These are phyloP conservation scores for Cladosporium cucumerinum DNA, from an alignment of 2,329 filamentous ascomycete genomes.

Conservation along the genomic window DNA sequence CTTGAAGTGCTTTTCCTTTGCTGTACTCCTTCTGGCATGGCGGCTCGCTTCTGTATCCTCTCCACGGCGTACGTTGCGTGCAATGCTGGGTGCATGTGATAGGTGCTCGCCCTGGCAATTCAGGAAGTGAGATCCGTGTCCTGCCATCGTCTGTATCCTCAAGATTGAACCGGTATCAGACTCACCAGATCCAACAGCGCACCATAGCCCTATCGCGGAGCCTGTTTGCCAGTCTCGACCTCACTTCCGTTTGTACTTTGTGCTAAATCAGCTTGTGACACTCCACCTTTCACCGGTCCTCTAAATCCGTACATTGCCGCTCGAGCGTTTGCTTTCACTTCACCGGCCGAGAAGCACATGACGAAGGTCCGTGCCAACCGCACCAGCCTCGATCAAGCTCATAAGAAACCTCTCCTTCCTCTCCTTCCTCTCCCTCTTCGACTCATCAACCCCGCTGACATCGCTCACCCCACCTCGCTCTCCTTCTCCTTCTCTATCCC, in stretches of 20 bases:
- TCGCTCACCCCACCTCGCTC: neutral
- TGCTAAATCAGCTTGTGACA: neutral
- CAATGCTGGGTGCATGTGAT: neutral
- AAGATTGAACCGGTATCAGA: neutral
- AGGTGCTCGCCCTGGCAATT: neutral
- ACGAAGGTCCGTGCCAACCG: neutral
- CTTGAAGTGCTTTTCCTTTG: neutral
- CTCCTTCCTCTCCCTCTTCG: neutral
- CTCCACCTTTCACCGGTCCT: neutral
- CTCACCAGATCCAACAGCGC: neutral
- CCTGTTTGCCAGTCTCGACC: neutral
- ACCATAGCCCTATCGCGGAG: neutral
- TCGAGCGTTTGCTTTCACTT: slow-evolving; percentile 1
- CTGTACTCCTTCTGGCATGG: neutral
- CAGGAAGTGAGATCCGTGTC: neutral
- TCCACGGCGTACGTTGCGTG: neutral
- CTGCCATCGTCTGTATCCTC: neutral
- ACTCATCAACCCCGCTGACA: neutral
- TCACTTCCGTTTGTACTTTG: neutral
- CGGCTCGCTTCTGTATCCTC: neutral
- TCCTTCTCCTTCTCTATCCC: neutral
- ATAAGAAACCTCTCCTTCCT: neutral
- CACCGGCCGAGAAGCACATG: neutral
- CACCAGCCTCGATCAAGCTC: neutral
- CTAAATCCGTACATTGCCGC: neutral